phyloP scores from a whole-genome alignment of 2,329 filamentous ascomycete species.

The Aspergillus sp. region DNA sequence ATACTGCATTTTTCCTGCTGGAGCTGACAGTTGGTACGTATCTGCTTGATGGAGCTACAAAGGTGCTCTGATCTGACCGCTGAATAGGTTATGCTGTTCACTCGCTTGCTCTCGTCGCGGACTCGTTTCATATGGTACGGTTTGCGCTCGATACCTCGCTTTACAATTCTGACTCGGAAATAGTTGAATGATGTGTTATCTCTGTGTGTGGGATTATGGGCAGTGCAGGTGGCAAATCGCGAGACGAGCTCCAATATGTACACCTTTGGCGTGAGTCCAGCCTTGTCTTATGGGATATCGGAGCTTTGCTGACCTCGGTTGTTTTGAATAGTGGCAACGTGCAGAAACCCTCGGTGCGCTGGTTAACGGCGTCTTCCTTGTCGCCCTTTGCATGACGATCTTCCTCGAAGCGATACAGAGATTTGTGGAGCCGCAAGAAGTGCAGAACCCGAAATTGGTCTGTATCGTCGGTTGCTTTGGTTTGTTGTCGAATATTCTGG shows the following conservation, averaged over 20 bases:
- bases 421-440: constrained; percentile 84
- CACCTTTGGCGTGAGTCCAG: constrained; percentile 75
- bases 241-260: constrained; percentile 80
- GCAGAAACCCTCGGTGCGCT: constrained; percentile 94
- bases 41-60: neutral
- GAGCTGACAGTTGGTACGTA: constrained; percentile 69
- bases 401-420: constrained; percentile 91
- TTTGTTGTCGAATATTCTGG: constrained; percentile 80
- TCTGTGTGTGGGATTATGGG: constrained; percentile 87
- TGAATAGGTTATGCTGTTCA: constrained; percentile 69
- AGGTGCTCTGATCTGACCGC: constrained; percentile 9
- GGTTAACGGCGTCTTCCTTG: constrained; percentile 95
- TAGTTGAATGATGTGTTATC: constrained; percentile 97
- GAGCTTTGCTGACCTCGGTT: no score
- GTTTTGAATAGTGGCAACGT: constrained; percentile 70
- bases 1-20: constrained; percentile 82
- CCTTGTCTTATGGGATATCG: neutral
- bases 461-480: constrained; percentile 84
- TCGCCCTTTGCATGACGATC: constrained; percentile 93
- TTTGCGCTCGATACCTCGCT: neutral
- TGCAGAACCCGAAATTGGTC: constrained; percentile 79
- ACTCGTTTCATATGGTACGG: constrained; percentile 94
- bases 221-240: constrained; percentile 81
- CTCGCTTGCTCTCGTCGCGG: constrained; percentile 88
- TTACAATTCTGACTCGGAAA: neutral